Evolutionary conservation across 2,329 filamentous ascomycete genomes (phyloP), one percentile per base, ranked within the genome.

Genomic region (Curvularia sp.): DNA sequence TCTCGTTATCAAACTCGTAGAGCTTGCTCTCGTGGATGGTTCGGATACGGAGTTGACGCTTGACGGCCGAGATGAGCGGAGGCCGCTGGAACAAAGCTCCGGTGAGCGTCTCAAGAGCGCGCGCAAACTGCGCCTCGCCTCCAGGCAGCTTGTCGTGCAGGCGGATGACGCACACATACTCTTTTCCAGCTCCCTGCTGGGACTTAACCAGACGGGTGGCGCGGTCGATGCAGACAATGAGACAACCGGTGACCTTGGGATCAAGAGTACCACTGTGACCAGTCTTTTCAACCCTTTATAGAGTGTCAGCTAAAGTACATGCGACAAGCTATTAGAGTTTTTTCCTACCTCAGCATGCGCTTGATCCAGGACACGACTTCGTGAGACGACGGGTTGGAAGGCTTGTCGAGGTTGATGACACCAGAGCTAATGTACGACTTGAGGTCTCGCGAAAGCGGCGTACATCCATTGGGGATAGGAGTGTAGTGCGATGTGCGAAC

Each of bases 361-460:
- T 99, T 99, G 71, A 98, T 91, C 95, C 95, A 99, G 68, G 95
- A 94, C 75, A 99, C 95, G 67, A 99, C 95, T 85, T 99, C 95
- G 86, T 99, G 95, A 75, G 90, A 95, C 68, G 93, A 97, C 54
- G 94, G 94, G 84, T 99, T 99, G 53, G 93, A 96, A 57, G 94
- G 95, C 84, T 96, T 96, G 83, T 96, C 92, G 70, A 97, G 89
- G 83, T 99, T 99, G 82, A 99, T 98, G 59, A 99, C 94, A 82
- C 95, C 95, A 65, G 92, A 96, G 79, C 91, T 94, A 78, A 99
- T 89, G 83, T 98, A 99, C 65, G 91, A 93, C 85, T 97, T 97
- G 76, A 99, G 86, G 79, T 98, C 94, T 79, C 95, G 91, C 81
- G 92, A 93, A 77, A 96, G 83, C 55, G 95, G 95, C 64, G 91